Conservation (phyloP, 306 rosid species). For the Lathyrus aphaca region DNA sequence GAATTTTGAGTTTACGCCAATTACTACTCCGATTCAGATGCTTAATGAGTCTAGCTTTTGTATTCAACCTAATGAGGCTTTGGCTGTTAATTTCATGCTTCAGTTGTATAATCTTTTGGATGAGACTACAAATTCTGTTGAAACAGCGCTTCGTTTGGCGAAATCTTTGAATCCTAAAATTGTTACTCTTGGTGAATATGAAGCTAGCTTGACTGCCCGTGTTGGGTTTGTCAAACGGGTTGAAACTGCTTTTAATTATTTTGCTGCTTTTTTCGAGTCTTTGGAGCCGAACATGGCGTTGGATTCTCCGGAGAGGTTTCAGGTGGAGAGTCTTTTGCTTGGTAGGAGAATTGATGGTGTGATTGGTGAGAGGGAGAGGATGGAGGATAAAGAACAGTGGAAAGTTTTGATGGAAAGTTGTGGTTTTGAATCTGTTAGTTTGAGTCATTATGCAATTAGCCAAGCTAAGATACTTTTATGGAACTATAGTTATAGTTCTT, state of each 20-base stretch:
- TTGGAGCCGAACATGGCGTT: conserved; percentile 71
- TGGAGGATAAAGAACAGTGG: conserved; percentile 90
- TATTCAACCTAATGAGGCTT: conserved; percentile 58
- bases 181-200: conserved; percentile 88
- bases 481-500: conserved; percentile 68
- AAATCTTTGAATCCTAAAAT: conserved; percentile 76
- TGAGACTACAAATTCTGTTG: conserved; percentile 58
- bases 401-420: conserved; percentile 65
- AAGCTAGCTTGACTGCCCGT: conserved; percentile 68
- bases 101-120: conserved; percentile 80
- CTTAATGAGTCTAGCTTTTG: conserved; percentile 64
- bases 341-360: conserved; percentile 65
- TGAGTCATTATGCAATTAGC: conserved; percentile 87
- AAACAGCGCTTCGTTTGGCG: conserved; percentile 63
- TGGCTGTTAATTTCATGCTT: conserved; percentile 94
- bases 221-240: conserved; percentile 63
- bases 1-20: conserved; percentile 72
- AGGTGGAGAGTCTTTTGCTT: conserved; percentile 65
- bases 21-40: conserved; percentile 67
- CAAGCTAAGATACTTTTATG: conserved; percentile 81
- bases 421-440: conserved; percentile 67
- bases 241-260: conserved; percentile 68
- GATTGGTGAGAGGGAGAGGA: conserved; percentile 57
- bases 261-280: conserved; percentile 77
- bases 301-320: conserved; percentile 72